These are phyloP conservation scores for Arachis monticola DNA, from an alignment of 331 rosid genomes.

Conservation along the genomic window DNA sequence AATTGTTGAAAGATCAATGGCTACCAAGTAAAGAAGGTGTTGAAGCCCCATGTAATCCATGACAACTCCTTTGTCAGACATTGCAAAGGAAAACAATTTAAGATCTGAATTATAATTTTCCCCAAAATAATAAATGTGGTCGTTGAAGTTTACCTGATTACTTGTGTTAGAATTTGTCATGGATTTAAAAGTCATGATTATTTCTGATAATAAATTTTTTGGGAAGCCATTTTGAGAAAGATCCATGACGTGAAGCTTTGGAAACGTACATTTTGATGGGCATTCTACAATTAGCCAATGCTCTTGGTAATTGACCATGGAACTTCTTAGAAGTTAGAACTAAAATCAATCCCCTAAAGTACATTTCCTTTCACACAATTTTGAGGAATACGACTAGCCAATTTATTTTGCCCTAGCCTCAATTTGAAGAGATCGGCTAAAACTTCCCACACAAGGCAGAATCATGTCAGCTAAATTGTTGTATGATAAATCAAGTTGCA, in stretches of 20 bases:
- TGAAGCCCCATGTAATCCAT: too few relatives aligned
- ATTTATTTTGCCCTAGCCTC: slow-evolving; percentile 4
- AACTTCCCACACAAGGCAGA: slow-evolving; percentile 32
- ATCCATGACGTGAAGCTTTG: too few relatives aligned
- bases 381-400: slow-evolving; percentile 15
- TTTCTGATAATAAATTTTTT: too few relatives aligned
- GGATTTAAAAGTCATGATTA: background rate
- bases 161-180: background rate
- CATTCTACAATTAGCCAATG: slow-evolving; percentile 15
- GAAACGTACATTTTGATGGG: background rate
- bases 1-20: too few relatives aligned
- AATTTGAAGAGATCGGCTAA: background rate
- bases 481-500: slow-evolving; percentile 21
- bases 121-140: too few relatives aligned
- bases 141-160: too few relatives aligned
- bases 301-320: slow-evolving; percentile 11
- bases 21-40: too few relatives aligned
- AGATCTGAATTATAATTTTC: too few relatives aligned
- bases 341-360: background rate
- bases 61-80: too few relatives aligned
- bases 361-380: background rate
- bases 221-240: too few relatives aligned
- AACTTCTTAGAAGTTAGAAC: slow-evolving; percentile 12
- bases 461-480: slow-evolving; percentile 21
- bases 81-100: too few relatives aligned